Percentiles rank a stretch among this genome's conserved stretches.
Evolutionary conservation across 2,329 filamentous ascomycete species (phyloP).

Genomic region (Trichoderma hamatum): DNA sequence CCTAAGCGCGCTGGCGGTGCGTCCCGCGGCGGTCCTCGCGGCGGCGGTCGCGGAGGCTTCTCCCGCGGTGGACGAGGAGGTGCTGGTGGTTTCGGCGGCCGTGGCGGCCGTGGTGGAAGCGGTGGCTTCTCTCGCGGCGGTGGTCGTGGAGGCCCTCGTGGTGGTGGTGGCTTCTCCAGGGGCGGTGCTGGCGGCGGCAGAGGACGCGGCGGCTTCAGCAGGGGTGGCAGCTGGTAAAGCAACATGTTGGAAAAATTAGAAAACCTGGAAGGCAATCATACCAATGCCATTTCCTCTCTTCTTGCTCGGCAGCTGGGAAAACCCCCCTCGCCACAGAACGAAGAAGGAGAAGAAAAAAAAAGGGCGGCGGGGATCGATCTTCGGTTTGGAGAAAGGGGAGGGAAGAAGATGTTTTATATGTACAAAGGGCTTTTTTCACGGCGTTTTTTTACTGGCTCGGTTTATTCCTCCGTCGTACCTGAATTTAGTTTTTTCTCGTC

Average conservation of each 20-base stretch:
- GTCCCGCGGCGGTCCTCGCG: slow-evolving; percentile 41
- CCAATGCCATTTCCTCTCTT: background rate
- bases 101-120: slow-evolving; percentile 39
- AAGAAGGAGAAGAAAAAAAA: background rate
- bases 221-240: slow-evolving; percentile 22
- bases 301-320: background rate
- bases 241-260: background rate
- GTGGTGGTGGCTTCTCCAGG: slow-evolving; percentile 40
- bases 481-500: slow-evolving; percentile 19
- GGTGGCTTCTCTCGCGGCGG: slow-evolving; percentile 41
- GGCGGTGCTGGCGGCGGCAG: slow-evolving; percentile 33
- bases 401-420: slow-evolving; percentile 19
- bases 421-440: slow-evolving; percentile 25
- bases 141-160: slow-evolving; percentile 29
- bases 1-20: slow-evolving; percentile 62
- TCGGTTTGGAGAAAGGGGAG: background rate
- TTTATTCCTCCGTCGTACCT: slow-evolving; percentile 25
- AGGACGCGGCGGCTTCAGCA: slow-evolving; percentile 39
- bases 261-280: too few relatives aligned
- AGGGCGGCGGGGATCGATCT: background rate
- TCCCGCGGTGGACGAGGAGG: slow-evolving; percentile 41
- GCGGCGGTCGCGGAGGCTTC: slow-evolving; percentile 42
- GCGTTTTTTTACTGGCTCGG: slow-evolving; percentile 27
- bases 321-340: background rate
- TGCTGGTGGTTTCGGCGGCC: slow-evolving; percentile 46